phyloP scores from a whole-genome alignment of 2,329 filamentous ascomycete species.

The Periconia sp. region DNA sequence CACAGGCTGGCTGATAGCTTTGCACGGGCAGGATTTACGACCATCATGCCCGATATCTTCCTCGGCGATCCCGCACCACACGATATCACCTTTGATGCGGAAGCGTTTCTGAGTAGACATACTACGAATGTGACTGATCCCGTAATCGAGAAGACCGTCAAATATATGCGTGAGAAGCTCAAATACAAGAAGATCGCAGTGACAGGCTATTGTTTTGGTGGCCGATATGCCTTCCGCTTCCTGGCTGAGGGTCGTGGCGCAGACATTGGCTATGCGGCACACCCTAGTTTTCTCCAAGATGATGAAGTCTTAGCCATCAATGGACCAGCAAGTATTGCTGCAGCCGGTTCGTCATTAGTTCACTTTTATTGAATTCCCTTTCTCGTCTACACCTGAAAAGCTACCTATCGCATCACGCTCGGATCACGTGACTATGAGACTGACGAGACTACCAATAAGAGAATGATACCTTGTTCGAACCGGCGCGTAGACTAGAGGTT shows the following conservation, averaged over 20 bases:
- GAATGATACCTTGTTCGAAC: constrained; percentile 19
- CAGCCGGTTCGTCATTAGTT: constrained; percentile 46
- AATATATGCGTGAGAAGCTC: constrained; percentile 61
- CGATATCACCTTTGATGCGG: constrained; percentile 34
- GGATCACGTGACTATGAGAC: too few relatives aligned
- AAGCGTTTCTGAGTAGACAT: constrained; percentile 53
- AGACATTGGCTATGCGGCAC: constrained; percentile 71
- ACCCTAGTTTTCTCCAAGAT: constrained; percentile 71
- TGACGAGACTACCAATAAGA: too few relatives aligned
- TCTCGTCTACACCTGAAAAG: too few relatives aligned
- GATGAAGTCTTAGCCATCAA: constrained; percentile 69
- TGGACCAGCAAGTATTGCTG: constrained; percentile 72
- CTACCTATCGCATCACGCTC: too few relatives aligned
- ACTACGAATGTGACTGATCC: constrained; percentile 52
- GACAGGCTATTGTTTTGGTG: constrained; percentile 76
- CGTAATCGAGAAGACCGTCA: constrained; percentile 58
- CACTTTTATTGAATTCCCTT: constrained; percentile 12
- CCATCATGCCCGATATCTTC: constrained; percentile 42
- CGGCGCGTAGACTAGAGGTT: constrained; percentile 7
- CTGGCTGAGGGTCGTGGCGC: constrained; percentile 58
- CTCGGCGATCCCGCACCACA: constrained; percentile 33
- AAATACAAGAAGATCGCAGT: constrained; percentile 63
- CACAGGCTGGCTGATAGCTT: constrained; percentile 37
- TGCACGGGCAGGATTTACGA: constrained; percentile 33
- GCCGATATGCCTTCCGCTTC: constrained; percentile 74